Evolutionary conservation across 495 filamentous ascomycete species (phyloP), one percentile per base, ranked within the genome.

Genomic region (Podospora pseudocomata): DNA sequence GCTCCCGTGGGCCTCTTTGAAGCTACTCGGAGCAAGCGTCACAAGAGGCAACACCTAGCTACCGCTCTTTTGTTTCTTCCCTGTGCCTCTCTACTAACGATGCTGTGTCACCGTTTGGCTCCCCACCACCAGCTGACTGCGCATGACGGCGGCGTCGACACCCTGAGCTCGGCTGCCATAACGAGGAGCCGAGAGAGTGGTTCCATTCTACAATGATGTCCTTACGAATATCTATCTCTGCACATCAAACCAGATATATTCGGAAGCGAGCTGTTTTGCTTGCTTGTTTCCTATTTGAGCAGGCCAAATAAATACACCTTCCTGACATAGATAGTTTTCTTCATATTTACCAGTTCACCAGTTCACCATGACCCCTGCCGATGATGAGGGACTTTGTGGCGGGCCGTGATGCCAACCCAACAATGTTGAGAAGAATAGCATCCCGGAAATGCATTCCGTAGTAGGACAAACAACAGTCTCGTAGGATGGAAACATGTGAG

Each of bases 401-500:
- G 20, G 59, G 59, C 59, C 59, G 59, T 15, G 27, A 32, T 34
- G 59, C 26, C 16, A 61, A 61, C 16, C 23, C 59, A 26, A 63
- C 32, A 49, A 19, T 18, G n/a, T 39, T 44, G 61, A 32, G 30
- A 63, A 28, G 27, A 32, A 63, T 32, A 60, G 60, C 28, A 32
- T 26, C 39, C 34, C 64, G 63, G 59, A 53, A 49, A 44, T 64
- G 65, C 63, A 30, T 60, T 58, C 54, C 59, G 56, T 62, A 39
- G 56, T 65, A 28, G 65, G 62, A 65, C 62, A 67, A 67, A 65
- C 34, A 54, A 67, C 30, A 63, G 32, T 39, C 23, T 28, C 26
- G 55, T 63, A 34, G 57, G 20, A 67, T 1, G 65, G 56, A 67
- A 67, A 65, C 65, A 70, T 54, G 7, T 44, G 28, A 19, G 39